Evolutionary conservation across 352 stramenopile species (phyloP).

Genomic region (Pilasporangium apinafurcum): DNA sequence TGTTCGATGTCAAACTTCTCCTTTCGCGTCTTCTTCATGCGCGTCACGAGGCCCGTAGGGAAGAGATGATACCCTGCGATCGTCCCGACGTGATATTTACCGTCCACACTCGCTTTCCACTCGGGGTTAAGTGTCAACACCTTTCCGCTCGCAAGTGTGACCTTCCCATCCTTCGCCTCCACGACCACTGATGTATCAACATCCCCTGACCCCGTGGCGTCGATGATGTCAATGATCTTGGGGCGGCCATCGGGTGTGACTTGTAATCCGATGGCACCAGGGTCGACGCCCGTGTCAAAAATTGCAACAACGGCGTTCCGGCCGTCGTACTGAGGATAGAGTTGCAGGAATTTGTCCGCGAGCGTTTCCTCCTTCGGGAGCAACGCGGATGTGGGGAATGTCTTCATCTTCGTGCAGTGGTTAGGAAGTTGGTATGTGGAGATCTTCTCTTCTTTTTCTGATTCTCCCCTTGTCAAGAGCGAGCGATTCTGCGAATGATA

Average conservation of each 20-base stretch:
- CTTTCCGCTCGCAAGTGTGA: constrained; percentile 34
- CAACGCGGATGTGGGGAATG: constrained; percentile 56
- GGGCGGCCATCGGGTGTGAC: constrained; percentile 78
- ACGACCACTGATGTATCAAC: constrained; percentile 81
- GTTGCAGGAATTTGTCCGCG: constrained; percentile 65
- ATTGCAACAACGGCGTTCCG: constrained; percentile 90
- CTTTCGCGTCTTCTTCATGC: constrained; percentile 77
- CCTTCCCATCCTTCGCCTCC: constrained; percentile 36
- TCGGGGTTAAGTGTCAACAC: constrained; percentile 70
- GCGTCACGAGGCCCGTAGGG: constrained; percentile 56
- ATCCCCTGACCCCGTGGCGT: constrained; percentile 93
- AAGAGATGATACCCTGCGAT: constrained; percentile 89
- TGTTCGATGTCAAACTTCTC: constrained; percentile 77
- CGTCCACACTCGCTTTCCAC: constrained; percentile 48
- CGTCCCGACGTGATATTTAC: constrained; percentile 79
- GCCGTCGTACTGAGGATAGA: constrained; percentile 87
- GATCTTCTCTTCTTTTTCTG: too few species aligned
- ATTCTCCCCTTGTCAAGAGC: too few species aligned
- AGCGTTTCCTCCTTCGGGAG: constrained; percentile 92
- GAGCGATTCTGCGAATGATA: too few species aligned
- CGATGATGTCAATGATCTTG: constrained; percentile 94
- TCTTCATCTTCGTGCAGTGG: constrained; percentile 25
- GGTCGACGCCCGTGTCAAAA: constrained; percentile 95
- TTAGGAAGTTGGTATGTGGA: too few species aligned
- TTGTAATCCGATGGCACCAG: constrained; percentile 82